These are phyloP conservation scores for Rhodamnia rubescens DNA, from an alignment of 345 rosid genomes.

Conservation along the genomic window DNA sequence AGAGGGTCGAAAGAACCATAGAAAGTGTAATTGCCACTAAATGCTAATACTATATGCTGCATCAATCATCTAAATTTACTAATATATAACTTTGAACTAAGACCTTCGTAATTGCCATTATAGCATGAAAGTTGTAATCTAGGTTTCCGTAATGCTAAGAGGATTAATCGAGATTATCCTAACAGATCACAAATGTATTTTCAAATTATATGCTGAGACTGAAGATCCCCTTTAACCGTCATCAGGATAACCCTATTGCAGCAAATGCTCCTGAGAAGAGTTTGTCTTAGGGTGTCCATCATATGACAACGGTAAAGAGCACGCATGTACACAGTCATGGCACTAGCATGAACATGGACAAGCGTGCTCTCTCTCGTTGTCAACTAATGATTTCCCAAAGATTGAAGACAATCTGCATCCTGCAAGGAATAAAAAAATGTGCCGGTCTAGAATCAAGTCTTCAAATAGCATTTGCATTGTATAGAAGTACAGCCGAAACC, in stretches of 20 bases:
- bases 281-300: neutral
- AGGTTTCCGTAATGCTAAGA: neutral
- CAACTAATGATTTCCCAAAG: neutral
- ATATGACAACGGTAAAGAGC: slow-evolving; percentile 15
- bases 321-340: slow-evolving; percentile 8
- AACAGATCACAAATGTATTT: neutral
- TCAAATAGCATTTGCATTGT: neutral
- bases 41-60: neutral
- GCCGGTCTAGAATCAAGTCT: neutral
- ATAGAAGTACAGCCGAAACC: neutral
- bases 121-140: neutral
- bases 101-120: neutral
- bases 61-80: neutral
- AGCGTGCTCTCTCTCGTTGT: slow-evolving; percentile 16
- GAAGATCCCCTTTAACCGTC: neutral
- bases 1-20: neutral
- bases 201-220: neutral
- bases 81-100: neutral
- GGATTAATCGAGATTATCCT: neutral
- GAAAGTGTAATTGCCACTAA: neutral
- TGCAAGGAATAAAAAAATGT: neutral
- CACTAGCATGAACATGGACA: neutral
- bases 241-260: neutral
- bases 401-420: neutral
- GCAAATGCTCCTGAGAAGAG: neutral